A percentile compares a stretch with the other conserved stretches of the same genome.
Conservation (phyloP, 192 early-diverging fungal genomes). For the Lobosporangium transversale region DNA sequence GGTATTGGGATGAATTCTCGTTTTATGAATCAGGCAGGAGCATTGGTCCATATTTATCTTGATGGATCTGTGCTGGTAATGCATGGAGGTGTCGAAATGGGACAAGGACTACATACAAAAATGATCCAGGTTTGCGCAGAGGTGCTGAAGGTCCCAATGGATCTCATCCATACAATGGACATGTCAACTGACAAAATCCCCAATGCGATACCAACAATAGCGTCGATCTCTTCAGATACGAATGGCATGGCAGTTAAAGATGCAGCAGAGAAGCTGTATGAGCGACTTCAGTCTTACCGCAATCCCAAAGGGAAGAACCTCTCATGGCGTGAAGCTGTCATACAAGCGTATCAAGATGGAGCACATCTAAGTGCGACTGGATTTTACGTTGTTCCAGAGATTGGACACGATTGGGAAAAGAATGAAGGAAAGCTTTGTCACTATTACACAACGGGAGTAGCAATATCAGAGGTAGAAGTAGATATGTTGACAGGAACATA, state of each 20-base stretch:
- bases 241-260: conserved; percentile 84
- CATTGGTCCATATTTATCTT: conserved; percentile 84
- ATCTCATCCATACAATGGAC: conserved; percentile 64
- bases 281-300: conserved; percentile 77
- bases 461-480: conserved; percentile 84
- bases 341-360: conserved; percentile 80
- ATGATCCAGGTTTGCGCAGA: conserved; percentile 86
- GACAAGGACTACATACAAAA: conserved; percentile 91
- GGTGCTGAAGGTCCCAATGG: conserved; percentile 73
- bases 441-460: conserved; percentile 87
- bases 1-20: conserved; percentile 78
- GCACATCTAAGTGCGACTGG: conserved; percentile 81
- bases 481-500: conserved; percentile 86
- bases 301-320: conserved; percentile 67
- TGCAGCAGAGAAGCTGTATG: conserved; percentile 75
- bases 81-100: conserved; percentile 90
- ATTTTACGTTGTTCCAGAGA: conserved; percentile 84
- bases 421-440: conserved; percentile 74
- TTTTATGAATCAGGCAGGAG: conserved; percentile 84
- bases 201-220: conserved; percentile 83
- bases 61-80: conserved; percentile 84
- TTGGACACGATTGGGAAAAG: conserved; percentile 77
- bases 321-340: conserved; percentile 55
- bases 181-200: conserved; percentile 80
- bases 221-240: conserved; percentile 79